Conservation (phyloP, 1,139 yeast species). For the Candida sanyaensis region DNA sequence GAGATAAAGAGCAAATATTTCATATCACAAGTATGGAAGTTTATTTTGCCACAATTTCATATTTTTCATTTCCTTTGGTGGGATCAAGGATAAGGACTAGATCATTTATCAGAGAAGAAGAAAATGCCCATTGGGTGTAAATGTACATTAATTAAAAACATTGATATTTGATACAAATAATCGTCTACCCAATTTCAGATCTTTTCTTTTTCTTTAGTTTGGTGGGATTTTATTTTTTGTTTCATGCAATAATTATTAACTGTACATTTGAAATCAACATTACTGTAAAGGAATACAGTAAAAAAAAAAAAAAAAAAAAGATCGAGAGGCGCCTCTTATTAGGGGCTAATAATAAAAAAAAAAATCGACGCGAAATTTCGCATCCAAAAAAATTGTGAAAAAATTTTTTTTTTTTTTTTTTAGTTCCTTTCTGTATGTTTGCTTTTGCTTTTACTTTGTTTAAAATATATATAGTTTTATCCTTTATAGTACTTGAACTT, state of each 20-base stretch:
- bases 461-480: no score
- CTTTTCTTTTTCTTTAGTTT: neutral
- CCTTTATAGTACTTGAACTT: no score
- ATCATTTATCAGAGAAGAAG: neutral
- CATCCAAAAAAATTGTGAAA: neutral
- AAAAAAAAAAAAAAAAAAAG: neutral
- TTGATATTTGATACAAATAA: constrained; percentile 1
- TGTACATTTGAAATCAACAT: neutral
- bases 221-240: neutral
- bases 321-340: no score
- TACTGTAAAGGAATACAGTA: no score
- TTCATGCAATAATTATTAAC: neutral
- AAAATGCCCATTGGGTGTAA: neutral
- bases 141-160: neutral
- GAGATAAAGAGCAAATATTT: no score
- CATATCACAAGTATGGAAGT: neutral
- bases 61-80: neutral
- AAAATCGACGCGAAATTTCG: constrained; percentile 3
- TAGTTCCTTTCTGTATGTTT: neutral
- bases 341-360: neutral
- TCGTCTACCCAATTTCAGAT: neutral
- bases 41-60: neutral
- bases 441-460: neutral
- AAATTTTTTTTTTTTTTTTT: neutral
- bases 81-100: neutral